These are phyloP conservation scores for Leishmania lainsoni DNA, from an alignment of 208 protist genomes.

Conservation along the genomic window DNA sequence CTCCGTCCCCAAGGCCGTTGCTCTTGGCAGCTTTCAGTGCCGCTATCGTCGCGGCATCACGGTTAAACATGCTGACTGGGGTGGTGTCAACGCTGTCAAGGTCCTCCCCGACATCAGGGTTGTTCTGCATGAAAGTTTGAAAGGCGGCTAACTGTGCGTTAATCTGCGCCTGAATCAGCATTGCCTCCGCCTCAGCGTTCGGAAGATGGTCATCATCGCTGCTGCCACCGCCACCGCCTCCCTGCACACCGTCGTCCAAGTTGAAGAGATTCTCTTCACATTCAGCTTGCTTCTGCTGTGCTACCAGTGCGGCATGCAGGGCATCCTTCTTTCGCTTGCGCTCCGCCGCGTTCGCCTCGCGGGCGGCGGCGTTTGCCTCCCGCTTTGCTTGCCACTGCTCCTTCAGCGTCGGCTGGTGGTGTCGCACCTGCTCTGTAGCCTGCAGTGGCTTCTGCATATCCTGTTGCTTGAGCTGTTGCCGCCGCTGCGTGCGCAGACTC, in stretches of 20 bases:
- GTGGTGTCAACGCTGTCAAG: slow-evolving; percentile 1
- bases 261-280: not conserved
- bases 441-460: not conserved
- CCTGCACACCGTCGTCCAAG: not conserved
- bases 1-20: not conserved
- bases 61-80: slow-evolving; percentile 5
- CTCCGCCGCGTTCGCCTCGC: slow-evolving; percentile 24
- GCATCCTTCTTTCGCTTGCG: slow-evolving; percentile 29
- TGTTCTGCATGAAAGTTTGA: slow-evolving; percentile 21
- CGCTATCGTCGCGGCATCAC: not conserved
- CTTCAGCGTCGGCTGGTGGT: slow-evolving; percentile 21
- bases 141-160: slow-evolving; percentile 27
- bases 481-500: not conserved
- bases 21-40: not conserved
- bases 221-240: not conserved
- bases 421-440: slow-evolving; percentile 8
- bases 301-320: slow-evolving; percentile 16
- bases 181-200: slow-evolving; percentile 20
- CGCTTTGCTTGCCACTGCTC: slow-evolving; percentile 31
- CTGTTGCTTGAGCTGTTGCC: slow-evolving; percentile 3
- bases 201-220: slow-evolving; percentile 4
- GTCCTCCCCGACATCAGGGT: slow-evolving; percentile 23
- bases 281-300: slow-evolving; percentile 28
- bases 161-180: slow-evolving; percentile 16
- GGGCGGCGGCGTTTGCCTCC: slow-evolving; percentile 15